phyloP scores from a whole-genome alignment of 2,329 filamentous ascomycete genomes.

The Xylaria sp. region DNA sequence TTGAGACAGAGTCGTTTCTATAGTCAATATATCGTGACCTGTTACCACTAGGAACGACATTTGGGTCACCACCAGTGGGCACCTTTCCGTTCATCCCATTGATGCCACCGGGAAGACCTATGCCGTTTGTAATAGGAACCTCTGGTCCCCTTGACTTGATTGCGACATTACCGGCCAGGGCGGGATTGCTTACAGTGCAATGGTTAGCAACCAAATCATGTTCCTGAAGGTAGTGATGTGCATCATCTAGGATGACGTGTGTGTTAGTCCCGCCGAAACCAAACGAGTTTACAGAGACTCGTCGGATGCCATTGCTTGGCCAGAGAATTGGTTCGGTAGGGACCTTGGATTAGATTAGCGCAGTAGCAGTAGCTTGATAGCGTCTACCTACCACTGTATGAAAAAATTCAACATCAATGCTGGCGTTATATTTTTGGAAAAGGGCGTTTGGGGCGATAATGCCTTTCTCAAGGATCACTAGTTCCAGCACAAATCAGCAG shows the following conservation, averaged over 20 bases:
- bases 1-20: background rate
- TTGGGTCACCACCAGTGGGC: background rate
- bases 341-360: slow-evolving; percentile 40
- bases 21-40: background rate
- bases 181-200: slow-evolving; percentile 25
- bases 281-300: slow-evolving; percentile 48
- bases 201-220: slow-evolving; percentile 38
- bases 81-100: slow-evolving; percentile 7
- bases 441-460: slow-evolving; percentile 48
- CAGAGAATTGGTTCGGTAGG: slow-evolving; percentile 42
- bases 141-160: background rate
- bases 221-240: slow-evolving; percentile 41
- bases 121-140: slow-evolving; percentile 2
- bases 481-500: background rate
- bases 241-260: slow-evolving; percentile 45
- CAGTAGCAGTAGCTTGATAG: background rate
- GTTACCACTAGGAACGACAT: slow-evolving; percentile 45
- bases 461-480: slow-evolving; percentile 48
- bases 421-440: slow-evolving; percentile 45
- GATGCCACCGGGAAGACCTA: background rate
- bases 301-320: slow-evolving; percentile 51
- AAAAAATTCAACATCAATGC: slow-evolving; percentile 43
- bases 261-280: slow-evolving; percentile 47
- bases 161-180: background rate
- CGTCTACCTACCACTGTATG: slow-evolving; percentile 41